A percentile compares a stretch with the other conserved stretches of the same genome.
These are phyloP conservation scores for Raphanus hybrid DNA, from an alignment of 441 rosid genomes.

Conservation along the genomic window DNA sequence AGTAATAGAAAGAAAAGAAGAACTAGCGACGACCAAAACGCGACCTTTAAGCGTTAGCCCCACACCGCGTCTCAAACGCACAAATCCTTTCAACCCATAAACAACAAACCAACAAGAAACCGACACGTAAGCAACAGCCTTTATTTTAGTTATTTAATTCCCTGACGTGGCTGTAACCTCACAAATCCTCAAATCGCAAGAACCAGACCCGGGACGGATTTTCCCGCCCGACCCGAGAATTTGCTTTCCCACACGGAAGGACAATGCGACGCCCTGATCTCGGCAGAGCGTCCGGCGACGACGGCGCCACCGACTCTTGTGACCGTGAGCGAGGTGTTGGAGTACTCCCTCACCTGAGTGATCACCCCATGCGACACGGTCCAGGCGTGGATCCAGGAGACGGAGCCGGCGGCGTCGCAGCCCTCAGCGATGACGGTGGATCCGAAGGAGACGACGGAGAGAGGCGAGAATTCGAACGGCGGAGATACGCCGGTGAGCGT, in stretches of 20 bases:
- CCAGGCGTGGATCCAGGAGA: constrained; percentile 82
- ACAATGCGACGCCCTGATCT: constrained; percentile 57
- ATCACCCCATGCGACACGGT: constrained; percentile 66
- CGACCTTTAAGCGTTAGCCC: neutral
- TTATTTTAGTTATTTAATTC: constrained; percentile 23
- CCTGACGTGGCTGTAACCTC: constrained; percentile 28
- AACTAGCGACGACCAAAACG: constrained; percentile 19
- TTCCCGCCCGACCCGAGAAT: constrained; percentile 62
- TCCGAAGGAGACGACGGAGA: constrained; percentile 52
- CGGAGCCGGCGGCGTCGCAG: constrained; percentile 44
- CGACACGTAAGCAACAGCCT: constrained; percentile 28
- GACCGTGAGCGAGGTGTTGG: constrained; percentile 56
- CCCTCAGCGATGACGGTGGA: constrained; percentile 72
- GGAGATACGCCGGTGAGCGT: constrained; percentile 70
- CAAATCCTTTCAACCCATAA: no score
- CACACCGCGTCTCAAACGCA: constrained; percentile 34
- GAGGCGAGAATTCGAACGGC: constrained; percentile 62
- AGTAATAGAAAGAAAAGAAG: neutral
- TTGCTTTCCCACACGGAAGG: constrained; percentile 87
- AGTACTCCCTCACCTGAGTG: constrained; percentile 69
- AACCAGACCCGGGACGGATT: constrained; percentile 86
- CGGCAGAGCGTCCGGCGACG: constrained; percentile 41
- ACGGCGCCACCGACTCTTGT: constrained; percentile 51
- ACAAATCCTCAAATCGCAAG: constrained; percentile 55
- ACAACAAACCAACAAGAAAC: constrained; percentile 12